These are phyloP conservation scores for Leucosporidium creatinivorum DNA, from an alignment of 768 basidiomycete genomes.

Conservation along the genomic window DNA sequence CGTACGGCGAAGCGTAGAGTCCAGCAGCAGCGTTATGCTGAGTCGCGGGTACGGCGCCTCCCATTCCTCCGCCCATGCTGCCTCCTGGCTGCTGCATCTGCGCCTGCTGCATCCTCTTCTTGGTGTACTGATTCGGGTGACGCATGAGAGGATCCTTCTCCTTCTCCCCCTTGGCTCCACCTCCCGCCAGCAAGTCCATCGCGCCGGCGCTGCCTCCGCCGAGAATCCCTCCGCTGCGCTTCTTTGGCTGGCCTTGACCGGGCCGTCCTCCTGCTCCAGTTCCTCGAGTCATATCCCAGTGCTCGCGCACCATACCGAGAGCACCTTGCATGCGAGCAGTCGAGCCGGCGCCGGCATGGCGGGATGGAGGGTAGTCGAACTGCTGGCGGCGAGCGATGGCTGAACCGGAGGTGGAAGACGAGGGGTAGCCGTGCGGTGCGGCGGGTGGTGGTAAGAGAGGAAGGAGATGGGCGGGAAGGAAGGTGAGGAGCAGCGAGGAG, in stretches of 20 bases:
- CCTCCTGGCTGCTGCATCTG: neutral
- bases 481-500: constrained; percentile 26
- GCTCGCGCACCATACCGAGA: constrained; percentile 23
- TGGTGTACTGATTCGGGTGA: constrained; percentile 34
- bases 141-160: constrained; percentile 20
- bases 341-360: constrained; percentile 17
- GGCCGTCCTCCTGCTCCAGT: neutral
- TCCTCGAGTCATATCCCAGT: constrained; percentile 19
- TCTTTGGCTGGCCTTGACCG: neutral
- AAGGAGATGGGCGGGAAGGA: constrained; percentile 32
- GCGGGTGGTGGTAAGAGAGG: constrained; percentile 26
- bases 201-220: neutral
- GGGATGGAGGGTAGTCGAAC: constrained; percentile 23
- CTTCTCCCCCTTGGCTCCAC: neutral
- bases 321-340: constrained; percentile 5
- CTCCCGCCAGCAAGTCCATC: neutral
- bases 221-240: neutral
- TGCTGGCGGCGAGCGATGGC: constrained; percentile 20
- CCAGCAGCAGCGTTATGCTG: neutral
- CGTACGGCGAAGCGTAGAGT: neutral
- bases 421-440: constrained; percentile 26
- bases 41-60: neutral
- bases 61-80: neutral
- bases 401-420: constrained; percentile 10
- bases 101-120: constrained; percentile 15